Base-by-base conservation (phyloP, 257 asterid genomes). In the Fraxinus excelsior region DNA sequence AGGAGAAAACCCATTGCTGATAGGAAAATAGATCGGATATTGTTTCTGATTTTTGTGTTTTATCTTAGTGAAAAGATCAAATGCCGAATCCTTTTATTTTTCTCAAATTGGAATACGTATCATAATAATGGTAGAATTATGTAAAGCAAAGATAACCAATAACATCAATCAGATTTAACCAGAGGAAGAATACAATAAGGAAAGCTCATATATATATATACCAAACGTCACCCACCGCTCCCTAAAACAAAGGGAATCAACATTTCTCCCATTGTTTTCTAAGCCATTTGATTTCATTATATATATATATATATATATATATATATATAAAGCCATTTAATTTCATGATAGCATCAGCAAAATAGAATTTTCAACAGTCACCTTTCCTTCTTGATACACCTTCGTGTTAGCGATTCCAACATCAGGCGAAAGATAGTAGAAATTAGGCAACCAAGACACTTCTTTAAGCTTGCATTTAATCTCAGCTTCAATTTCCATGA, bases 371-470 rank as follows among this genome's bases (percentile, higher is more conserved):
- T 25, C 35, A 28, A 14, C 53, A 10, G 58, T 80, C 81, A 94
- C 98, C 97, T 87, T 90, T 84, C 96, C 99, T 80, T 90, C 85
- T 78, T 84, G 91, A 86, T 91, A 95, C 3, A 92, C 91, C 80
- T 88, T 88, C 1, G 95, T 89, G 84, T 88, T 80, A 38, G 97
- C 99, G 71, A 96, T 90, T 51, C 90, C 90, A 77, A 88, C 79
- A 67, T 91, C 89, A 29, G 88, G 90, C 13, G 91, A 92, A 35
- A 96, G 94, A 84, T 75, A 74, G 78, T 87, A 91, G 85, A 96
- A 93, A 79, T 86, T 80, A 66, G 91, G 98, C 81, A 95, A 79
- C 99, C 99, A 95, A 44, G 73, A 58, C 42, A 93, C 85, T 64
- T 81, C 84, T 74, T 87, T 85, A 82, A 91, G 90, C 80, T 86